phyloP scores from a whole-genome alignment of 768 basidiomycete genomes.

The Termitomyces sp. region DNA sequence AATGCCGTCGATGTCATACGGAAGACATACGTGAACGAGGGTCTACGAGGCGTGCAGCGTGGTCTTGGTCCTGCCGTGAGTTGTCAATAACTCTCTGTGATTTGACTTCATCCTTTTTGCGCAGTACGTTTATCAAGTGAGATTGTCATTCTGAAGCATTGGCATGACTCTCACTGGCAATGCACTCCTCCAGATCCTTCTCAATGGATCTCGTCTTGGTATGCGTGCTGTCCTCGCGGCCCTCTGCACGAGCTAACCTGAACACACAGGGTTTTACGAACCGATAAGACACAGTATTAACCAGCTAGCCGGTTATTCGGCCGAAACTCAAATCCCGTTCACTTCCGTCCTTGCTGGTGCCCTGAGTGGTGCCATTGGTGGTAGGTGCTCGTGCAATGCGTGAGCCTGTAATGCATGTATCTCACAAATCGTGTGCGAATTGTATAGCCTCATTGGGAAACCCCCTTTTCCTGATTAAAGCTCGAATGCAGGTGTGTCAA shows the following conservation, averaged over 20 bases:
- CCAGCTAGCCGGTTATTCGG: slow-evolving; percentile 52
- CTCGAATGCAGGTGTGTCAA: slow-evolving; percentile 83
- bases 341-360: slow-evolving; percentile 88
- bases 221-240: slow-evolving; percentile 8
- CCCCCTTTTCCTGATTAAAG: slow-evolving; percentile 93
- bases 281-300: slow-evolving; percentile 78
- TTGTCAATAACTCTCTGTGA: slow-evolving; percentile 6
- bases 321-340: slow-evolving; percentile 60
- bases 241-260: background rate
- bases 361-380: slow-evolving; percentile 85
- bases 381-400: slow-evolving; percentile 31
- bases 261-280: slow-evolving; percentile 82
- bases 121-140: slow-evolving; percentile 89
- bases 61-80: slow-evolving; percentile 86
- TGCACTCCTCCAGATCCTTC: slow-evolving; percentile 56
- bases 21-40: slow-evolving; percentile 90
- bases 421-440: slow-evolving; percentile 1
- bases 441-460: slow-evolving; percentile 69
- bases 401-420: background rate
- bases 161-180: slow-evolving; percentile 8
- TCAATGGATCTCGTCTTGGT: slow-evolving; percentile 92
- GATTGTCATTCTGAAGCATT: slow-evolving; percentile 15
- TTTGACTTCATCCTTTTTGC: slow-evolving; percentile 14
- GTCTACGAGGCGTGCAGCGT: slow-evolving; percentile 86
- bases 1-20: slow-evolving; percentile 80